A percentile compares a stretch with the other conserved stretches of the same genome.
These are phyloP conservation scores for Prunus dulcis DNA, from an alignment of 306 rosid species.

Conservation along the genomic window DNA sequence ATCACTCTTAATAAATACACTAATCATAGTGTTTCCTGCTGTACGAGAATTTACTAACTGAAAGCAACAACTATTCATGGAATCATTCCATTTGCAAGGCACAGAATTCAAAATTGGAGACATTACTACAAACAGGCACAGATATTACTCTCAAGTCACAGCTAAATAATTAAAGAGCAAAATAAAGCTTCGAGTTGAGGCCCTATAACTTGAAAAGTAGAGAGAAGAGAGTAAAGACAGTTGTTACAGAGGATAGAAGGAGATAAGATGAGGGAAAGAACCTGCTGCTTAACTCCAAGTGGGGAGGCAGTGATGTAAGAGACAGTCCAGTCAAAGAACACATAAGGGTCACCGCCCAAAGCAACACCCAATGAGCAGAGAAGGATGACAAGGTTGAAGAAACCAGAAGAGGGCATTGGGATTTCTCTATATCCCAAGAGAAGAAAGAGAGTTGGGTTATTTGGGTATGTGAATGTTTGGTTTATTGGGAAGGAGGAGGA, in stretches of 20 bases:
- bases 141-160: neutral
- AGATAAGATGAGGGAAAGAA: conserved; percentile 13
- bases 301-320: conserved; percentile 67
- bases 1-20: neutral
- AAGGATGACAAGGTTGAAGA: conserved; percentile 29
- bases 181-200: neutral
- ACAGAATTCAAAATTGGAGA: neutral
- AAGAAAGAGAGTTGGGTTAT: neutral
- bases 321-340: conserved; percentile 77
- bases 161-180: neutral
- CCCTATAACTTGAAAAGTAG: neutral
- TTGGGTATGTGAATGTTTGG: neutral
- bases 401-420: conserved; percentile 41
- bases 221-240: neutral
- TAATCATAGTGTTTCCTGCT: neutral
- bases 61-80: neutral
- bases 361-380: conserved; percentile 38
- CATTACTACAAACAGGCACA: neutral
- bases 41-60: neutral
- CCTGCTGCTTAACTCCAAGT: conserved; percentile 76
- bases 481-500: neutral
- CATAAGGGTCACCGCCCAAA: conserved; percentile 71
- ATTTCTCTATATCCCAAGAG: neutral
- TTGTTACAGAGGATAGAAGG: neutral
- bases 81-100: neutral